Conservation (phyloP, 2,329 filamentous ascomycete species). For the Cytospora schulzeri region DNA sequence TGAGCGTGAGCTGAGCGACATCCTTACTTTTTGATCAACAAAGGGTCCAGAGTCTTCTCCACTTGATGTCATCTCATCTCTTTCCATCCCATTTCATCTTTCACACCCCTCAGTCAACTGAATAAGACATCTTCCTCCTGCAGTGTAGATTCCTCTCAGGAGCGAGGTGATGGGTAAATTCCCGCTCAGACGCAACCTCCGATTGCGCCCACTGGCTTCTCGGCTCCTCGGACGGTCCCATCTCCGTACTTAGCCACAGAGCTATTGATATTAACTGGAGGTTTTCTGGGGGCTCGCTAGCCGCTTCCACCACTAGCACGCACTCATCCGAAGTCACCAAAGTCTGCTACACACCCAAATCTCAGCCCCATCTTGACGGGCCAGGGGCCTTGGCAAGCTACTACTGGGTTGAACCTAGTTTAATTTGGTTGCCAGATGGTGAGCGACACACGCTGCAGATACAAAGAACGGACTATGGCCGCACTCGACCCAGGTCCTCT, state of each 20-base stretch:
- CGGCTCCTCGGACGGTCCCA: constrained; percentile 1
- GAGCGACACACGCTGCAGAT: constrained; percentile 8
- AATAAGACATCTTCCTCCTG: constrained; percentile 13
- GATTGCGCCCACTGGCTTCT: constrained; percentile 1
- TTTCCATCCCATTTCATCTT: neutral
- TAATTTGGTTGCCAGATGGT: neutral
- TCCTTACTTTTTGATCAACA: neutral
- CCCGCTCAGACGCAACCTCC: constrained; percentile 6
- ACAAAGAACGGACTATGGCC: constrained; percentile 18
- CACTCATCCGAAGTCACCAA: neutral
- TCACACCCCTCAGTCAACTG: neutral
- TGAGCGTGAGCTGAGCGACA: neutral
- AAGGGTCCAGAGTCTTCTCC: neutral
- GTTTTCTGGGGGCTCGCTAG: constrained; percentile 16
- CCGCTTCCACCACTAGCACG: constrained; percentile 19
- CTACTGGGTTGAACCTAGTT: constrained; percentile 24
- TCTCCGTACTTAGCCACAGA: constrained; percentile 11
- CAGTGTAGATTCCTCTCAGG: constrained; percentile 1
- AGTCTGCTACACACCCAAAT: neutral
- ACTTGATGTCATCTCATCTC: neutral
- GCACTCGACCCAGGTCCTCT: constrained; percentile 13
- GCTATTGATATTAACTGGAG: constrained; percentile 8
- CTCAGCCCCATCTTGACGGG: constrained; percentile 15
- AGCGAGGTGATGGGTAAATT: constrained; percentile 1
- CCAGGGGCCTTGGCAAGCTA: constrained; percentile 4